phyloP scores from a whole-genome alignment of 441 rosid genomes.

The Omphalea diandra region DNA sequence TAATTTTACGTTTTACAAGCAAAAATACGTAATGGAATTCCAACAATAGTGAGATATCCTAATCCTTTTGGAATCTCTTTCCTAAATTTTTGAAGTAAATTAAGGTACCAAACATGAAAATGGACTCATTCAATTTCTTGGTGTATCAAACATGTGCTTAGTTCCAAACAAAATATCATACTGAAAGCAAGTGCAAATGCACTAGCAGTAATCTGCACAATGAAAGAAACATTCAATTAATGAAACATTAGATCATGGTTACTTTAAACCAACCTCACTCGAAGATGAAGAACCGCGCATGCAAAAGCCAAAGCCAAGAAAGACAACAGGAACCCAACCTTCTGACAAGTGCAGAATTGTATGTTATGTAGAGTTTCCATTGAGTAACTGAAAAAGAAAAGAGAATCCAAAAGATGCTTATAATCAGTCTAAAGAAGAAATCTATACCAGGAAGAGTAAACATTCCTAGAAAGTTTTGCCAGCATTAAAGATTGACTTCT shows the following conservation, averaged over 20 bases:
- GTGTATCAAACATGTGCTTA: no score
- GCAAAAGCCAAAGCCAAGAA: slow-evolving; percentile 20
- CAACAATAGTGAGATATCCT: no score
- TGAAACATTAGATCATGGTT: neutral
- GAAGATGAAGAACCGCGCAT: slow-evolving; percentile 20
- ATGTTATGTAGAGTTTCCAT: neutral
- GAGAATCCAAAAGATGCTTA: neutral
- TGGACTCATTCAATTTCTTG: no score
- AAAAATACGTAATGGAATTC: no score
- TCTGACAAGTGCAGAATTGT: slow-evolving; percentile 13
- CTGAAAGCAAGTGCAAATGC: neutral
- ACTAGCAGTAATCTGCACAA: neutral
- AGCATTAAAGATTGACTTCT: neutral
- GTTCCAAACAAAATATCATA: neutral
- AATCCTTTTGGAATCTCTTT: no score
- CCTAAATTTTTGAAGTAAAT: no score
- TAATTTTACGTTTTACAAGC: no score
- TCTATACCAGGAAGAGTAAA: no score
- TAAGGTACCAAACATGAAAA: no score
- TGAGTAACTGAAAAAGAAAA: neutral
- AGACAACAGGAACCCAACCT: slow-evolving; percentile 28
- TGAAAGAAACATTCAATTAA: neutral
- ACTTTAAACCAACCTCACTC: slow-evolving; percentile 34
- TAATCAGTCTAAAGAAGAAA: neutral
- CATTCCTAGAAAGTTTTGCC: neutral